These are phyloP conservation scores for Dactylis glomerata DNA, from an alignment of 176 grass and related monocot genomes.

Conservation along the genomic window DNA sequence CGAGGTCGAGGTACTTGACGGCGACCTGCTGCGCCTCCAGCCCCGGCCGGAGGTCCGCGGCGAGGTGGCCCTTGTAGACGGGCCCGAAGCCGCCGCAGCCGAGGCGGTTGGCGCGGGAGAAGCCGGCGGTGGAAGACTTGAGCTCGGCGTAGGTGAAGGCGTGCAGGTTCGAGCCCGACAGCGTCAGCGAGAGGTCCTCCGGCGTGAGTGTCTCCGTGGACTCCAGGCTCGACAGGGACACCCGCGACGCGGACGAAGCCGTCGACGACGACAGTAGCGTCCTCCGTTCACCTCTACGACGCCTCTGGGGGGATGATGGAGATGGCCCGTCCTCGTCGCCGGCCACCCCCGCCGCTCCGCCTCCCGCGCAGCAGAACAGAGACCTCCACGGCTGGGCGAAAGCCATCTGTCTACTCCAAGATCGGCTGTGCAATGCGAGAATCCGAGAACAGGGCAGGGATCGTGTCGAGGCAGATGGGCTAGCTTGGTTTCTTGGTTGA, in stretches of 20 bases:
- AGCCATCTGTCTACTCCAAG: conserved; percentile 5
- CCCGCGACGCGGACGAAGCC: conserved; percentile 28
- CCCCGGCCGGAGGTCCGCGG: conserved; percentile 34
- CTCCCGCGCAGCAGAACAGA: conserved; percentile 35
- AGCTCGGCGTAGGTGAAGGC: conserved; percentile 77
- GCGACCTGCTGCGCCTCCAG: conserved; percentile 59
- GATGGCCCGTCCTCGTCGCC: background rate
- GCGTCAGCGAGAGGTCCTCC: conserved; percentile 64
- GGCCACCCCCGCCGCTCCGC: background rate
- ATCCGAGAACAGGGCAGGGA: background rate
- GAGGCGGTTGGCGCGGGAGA: conserved; percentile 63
- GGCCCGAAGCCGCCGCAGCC: conserved; percentile 82
- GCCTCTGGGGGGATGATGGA: background rate
- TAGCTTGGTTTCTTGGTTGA: background rate
- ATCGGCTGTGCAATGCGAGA: background rate
- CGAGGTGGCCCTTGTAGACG: conserved; percentile 56
- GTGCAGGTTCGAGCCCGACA: conserved; percentile 49
- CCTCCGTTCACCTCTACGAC: background rate
- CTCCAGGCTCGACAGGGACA: conserved; percentile 57
- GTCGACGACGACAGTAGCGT: background rate
- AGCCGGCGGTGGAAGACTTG: conserved; percentile 38
- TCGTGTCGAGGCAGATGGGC: background rate
- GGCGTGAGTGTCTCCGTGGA: conserved; percentile 53
- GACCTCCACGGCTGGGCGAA: conserved; percentile 22
- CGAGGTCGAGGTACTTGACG: conserved; percentile 81